A percentile compares a stretch with the other conserved stretches of the same genome.
phyloP scores from a whole-genome alignment of 2,329 filamentous ascomycete species.

The Cercospora nicotianae region DNA sequence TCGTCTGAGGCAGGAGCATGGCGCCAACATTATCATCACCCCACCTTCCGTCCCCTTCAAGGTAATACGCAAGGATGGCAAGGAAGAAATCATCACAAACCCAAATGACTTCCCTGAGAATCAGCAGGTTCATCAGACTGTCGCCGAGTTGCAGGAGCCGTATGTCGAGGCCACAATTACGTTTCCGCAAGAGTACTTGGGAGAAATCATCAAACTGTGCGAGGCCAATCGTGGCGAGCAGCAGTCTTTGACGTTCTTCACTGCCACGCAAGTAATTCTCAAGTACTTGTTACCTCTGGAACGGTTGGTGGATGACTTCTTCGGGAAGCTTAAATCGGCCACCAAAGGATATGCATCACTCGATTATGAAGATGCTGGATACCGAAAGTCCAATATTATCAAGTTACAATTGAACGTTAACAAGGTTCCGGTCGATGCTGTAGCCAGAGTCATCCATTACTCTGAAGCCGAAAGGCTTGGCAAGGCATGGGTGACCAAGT shows the following conservation, averaged over 20 bases:
- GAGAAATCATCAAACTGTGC: slow-evolving; percentile 91
- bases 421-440: slow-evolving; percentile 87
- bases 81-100: slow-evolving; percentile 76
- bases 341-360: slow-evolving; percentile 95
- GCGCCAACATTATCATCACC: slow-evolving; percentile 92
- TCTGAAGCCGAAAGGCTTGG: slow-evolving; percentile 81
- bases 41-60: slow-evolving; percentile 93
- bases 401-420: slow-evolving; percentile 95
- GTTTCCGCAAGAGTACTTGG: slow-evolving; percentile 88
- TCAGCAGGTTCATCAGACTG: slow-evolving; percentile 55
- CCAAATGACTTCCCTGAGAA: slow-evolving; percentile 85
- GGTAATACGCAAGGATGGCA: slow-evolving; percentile 75
- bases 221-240: slow-evolving; percentile 87
- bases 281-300: slow-evolving; percentile 87
- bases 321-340: slow-evolving; percentile 89
- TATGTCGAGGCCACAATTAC: slow-evolving; percentile 84
- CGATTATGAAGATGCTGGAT: slow-evolving; percentile 95
- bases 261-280: slow-evolving; percentile 86
- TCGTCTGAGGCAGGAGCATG: slow-evolving; percentile 88
- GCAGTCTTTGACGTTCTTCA: slow-evolving; percentile 86
- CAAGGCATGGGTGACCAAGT: slow-evolving; percentile 86
- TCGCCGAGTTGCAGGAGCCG: slow-evolving; percentile 66
- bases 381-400: slow-evolving; percentile 73
- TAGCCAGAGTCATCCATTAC: slow-evolving; percentile 82
- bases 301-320: slow-evolving; percentile 93